phyloP scores from a whole-genome alignment of 1,284 basidiomycete genomes.

The Erythrobasidium hasegawianum region DNA sequence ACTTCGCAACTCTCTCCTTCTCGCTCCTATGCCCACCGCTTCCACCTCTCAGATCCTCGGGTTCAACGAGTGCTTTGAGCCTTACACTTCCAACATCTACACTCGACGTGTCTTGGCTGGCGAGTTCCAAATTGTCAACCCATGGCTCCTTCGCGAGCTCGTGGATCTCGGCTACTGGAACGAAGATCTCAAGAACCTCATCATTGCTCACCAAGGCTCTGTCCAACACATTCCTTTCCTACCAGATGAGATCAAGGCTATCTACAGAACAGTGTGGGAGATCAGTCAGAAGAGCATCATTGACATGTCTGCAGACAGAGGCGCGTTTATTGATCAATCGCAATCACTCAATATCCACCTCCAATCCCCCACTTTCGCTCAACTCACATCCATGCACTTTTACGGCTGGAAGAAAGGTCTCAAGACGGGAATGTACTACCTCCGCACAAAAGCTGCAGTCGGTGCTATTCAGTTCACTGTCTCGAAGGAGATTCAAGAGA shows the following conservation, averaged over 20 bases:
- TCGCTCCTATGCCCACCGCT: slow-evolving; percentile 98
- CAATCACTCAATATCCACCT: slow-evolving; percentile 85
- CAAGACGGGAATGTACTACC: slow-evolving; percentile 95
- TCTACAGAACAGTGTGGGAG: slow-evolving; percentile 99
- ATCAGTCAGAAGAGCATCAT: slow-evolving; percentile 98
- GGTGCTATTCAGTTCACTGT: slow-evolving; percentile 98
- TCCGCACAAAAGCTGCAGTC: slow-evolving; percentile 88
- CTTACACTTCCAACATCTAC: slow-evolving; percentile 97
- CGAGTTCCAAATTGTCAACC: slow-evolving; percentile 99
- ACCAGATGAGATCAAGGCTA: slow-evolving; percentile 84
- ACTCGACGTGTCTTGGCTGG: slow-evolving; percentile 98
- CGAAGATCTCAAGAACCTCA: slow-evolving; percentile 98
- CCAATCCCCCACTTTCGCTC: slow-evolving; percentile 83
- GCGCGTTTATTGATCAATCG: slow-evolving; percentile 92
- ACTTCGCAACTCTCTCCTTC: slow-evolving; percentile 86
- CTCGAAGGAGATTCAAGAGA: slow-evolving; percentile 64
- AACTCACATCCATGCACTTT: slow-evolving; percentile 98
- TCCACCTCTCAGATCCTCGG: slow-evolving; percentile 98
- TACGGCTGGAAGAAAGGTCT: slow-evolving; percentile 99
- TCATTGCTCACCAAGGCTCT: slow-evolving; percentile 95
- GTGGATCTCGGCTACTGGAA: slow-evolving; percentile 95
- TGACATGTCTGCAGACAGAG: slow-evolving; percentile 96
- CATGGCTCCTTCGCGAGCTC: slow-evolving; percentile 94
- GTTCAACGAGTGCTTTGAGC: slow-evolving; percentile 98
- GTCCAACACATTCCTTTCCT: slow-evolving; percentile 80